Percentiles rank a stretch among this genome's conserved stretches.
Conservation (phyloP, 805 yeast genomes). For the Metschnikowia lachancei region DNA sequence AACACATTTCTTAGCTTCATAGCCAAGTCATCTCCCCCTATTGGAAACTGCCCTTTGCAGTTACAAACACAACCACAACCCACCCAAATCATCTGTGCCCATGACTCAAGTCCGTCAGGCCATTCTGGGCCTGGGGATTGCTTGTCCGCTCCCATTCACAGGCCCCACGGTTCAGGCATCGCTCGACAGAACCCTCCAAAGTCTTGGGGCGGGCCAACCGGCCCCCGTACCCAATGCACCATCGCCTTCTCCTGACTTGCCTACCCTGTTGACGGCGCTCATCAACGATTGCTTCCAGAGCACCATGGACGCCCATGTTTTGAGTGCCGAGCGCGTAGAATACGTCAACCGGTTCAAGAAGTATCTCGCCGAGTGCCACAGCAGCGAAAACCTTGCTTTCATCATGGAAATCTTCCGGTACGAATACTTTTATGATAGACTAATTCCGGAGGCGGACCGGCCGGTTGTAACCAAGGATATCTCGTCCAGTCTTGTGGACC, state of each 20-base stretch:
- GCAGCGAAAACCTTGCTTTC: constrained; percentile 46
- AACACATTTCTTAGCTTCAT: not conserved
- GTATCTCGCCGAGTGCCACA: constrained; percentile 39
- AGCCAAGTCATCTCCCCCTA: not conserved
- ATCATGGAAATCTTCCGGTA: constrained; percentile 45
- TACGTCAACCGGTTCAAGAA: constrained; percentile 30
- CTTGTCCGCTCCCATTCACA: constrained; percentile 1
- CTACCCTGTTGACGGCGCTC: constrained; percentile 28
- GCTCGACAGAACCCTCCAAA: not conserved
- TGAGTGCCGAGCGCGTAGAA: constrained; percentile 16
- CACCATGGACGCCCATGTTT: constrained; percentile 21
- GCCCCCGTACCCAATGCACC: not conserved
- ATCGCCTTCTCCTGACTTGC: constrained; percentile 3
- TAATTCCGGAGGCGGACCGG: constrained; percentile 13
- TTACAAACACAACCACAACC: no score
- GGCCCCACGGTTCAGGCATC: constrained; percentile 3
- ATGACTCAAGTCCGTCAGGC: constrained; percentile 1
- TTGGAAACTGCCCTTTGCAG: not conserved
- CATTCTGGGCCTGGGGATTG: not conserved
- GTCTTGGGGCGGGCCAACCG: no score
- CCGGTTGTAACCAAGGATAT: constrained; percentile 6
- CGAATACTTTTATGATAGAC: constrained; percentile 41
- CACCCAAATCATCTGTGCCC: not conserved
- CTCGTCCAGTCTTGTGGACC: constrained; percentile 14
- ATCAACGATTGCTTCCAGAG: constrained; percentile 33